Base-by-base conservation (phyloP, 2,329 filamentous ascomycete genomes). In the Colletotrichum endophyticum region DNA sequence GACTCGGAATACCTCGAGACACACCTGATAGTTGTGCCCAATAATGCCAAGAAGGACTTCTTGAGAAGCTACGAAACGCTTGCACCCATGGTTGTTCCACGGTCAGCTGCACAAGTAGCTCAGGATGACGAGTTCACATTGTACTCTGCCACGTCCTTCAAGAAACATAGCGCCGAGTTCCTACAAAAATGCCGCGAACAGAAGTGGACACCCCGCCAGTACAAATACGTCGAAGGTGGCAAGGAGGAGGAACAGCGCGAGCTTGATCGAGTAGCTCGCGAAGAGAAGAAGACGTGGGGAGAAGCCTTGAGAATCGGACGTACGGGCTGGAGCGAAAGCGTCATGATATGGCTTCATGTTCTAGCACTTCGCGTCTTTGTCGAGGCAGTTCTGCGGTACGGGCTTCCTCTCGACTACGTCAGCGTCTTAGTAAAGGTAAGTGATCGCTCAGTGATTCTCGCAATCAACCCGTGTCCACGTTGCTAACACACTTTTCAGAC, bases 1-100 rank as follows among this genome's bases (percentile, higher is more conserved):
- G 93, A 98, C 83, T 98, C 96, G 25, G 97, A 99, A 87, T 99
- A 98, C 86, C 93, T 99, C 80, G 96, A 98, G 87, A 98, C 97
- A 34, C 96, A 98, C 84, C 92, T 99, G 34, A 90, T 99, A 79
- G 97, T 95, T 25, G 95, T 99, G 11, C 97, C 97, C 4, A 92
- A 91, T 64, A 93, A 92, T 79, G 89, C 91, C 73, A 93, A 94
- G 81, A 98, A 98, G 84, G 96, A 99, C 53, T 99, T 98, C 82
- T 87, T 98, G 79, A 94, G 94, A 83, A 92, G 90, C 78, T 99
- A 99, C 87, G 97, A 99, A 86, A 96, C 95, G 2, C 85, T 99
- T 72, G 88, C 94, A 1, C 94, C 94, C 16, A 98, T 98, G 95
- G 95, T 99, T 2, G 96, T 99, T 3, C 97, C 97, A 12, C 94